Base-by-base conservation (phyloP, 108 stramenopile genomes). In the Licmophora abbreviata region DNA sequence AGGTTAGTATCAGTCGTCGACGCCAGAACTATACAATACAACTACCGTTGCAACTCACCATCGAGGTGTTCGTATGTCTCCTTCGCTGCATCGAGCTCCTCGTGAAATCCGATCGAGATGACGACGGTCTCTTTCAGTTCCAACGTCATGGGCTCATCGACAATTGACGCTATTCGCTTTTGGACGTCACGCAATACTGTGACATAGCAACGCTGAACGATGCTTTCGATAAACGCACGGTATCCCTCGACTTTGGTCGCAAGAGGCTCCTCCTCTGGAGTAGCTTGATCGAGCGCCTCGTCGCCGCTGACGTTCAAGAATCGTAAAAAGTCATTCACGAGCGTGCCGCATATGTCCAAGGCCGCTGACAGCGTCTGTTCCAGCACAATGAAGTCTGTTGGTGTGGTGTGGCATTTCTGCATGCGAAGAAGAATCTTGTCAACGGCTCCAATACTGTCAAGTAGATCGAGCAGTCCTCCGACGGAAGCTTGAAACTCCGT, bases 371-470 rank as follows among this genome's bases (percentile, higher is more conserved):
- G 44, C 30, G 79, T 76, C 21, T 61, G 48, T 3, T 49, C 54
- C 46, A 95, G 36, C 17, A 57, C 49, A 25, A 79, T 15, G 58
- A 86, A 92, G 46, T 93, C 92, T 22, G 61, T 63, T 7, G 81
- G 71, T 30, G 66, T 63, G 0, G 79, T 64, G 48, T 65, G 51
- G 43, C 87, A 88, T 37, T 90, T 85, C 48, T 93, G 84, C 68
- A 97, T 83, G 35, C 91, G 67, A 23, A 82, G 26, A 29, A 97
- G 36, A 29, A 93, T 81, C 15, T 74, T 66, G 49, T 90, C 81
- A 31, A 94, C 61, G 29, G 85, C 81, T 21, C 81, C 81, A 17
- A 89, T 59, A 29, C 72, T 77, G 12, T 46, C 53, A 31, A 97
- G 40, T 23, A 57, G 61, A 4, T 61, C 61, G n/a, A 81, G 33